Base-by-base conservation (phyloP, 495 filamentous ascomycete genomes). In the Xylaria intraflava region DNA sequence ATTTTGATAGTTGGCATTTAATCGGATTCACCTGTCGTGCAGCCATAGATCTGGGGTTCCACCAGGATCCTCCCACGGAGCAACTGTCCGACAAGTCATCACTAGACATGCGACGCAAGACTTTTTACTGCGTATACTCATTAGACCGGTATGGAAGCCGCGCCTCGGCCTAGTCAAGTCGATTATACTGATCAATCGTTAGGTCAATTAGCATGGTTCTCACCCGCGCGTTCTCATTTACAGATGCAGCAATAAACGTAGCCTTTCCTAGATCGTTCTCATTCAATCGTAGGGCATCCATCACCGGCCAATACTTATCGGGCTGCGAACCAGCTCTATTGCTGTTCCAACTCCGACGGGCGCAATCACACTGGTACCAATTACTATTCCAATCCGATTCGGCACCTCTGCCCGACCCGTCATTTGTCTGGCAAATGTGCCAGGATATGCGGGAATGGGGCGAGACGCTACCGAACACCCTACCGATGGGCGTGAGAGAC, bases 1-100 rank as follows among this genome's bases (percentile, higher is more conserved):
- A 90, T 64, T 94, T 95, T 64, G 88, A 93, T 51, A 87, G 83
- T 61, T 96, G 92, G 89, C 88, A 89, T 52, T 66, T 96, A 46
- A 85, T 95, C 47, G 92, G 90, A 23, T 87, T 91, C 62, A 89
- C 90, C 14, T 87, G 85, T 36, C 81, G 91, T 46, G 87, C 86
- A 19, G 84, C 89, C 62, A 77, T 95, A 29, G 92, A 97, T 71
- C 71, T 95, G 19, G 92, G 92, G 2, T 77, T 92, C 40, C 92
- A 96, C 65, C 89, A 95, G 66, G 90, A 95, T 50, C 87, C 88
- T 0, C 81, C 86, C n/a, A 72, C 80, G 38, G 82, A 83, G 50
- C 72, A 81, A 14, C 57, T 80, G 12, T 74, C 78, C 26, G 78
- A 85, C 47, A 78, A 79, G 44, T 70, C 82, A 10, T 80, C 81